A percentile compares a stretch with the other conserved stretches of the same genome.
These are phyloP conservation scores for Diaporthe longicolla DNA, from an alignment of 2,329 filamentous ascomycete species.

Conservation along the genomic window DNA sequence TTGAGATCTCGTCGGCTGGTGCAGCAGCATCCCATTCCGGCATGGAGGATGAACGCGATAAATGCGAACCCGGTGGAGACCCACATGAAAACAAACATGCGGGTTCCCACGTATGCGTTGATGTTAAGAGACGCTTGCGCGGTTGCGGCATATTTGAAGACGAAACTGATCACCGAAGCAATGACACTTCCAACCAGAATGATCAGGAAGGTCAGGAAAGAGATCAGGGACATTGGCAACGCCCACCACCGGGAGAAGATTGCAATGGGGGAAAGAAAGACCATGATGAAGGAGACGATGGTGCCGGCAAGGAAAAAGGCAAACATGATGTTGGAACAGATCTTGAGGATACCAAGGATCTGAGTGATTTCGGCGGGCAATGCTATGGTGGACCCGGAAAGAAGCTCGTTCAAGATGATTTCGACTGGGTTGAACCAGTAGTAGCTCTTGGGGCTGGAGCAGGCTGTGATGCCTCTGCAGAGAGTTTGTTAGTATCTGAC, in stretches of 20 bases:
- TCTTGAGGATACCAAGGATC: conserved; percentile 80
- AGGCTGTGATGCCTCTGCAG: conserved; percentile 80
- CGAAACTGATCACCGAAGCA: conserved; percentile 86
- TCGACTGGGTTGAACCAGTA: conserved; percentile 95
- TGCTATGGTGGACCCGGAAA: conserved; percentile 86
- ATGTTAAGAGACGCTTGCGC: conserved; percentile 83
- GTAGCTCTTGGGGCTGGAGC: conserved; percentile 76
- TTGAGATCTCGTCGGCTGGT: conserved; percentile 67
- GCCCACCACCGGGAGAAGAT: conserved; percentile 71
- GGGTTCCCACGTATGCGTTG: conserved; percentile 74
- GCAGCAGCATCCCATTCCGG: conserved; percentile 85
- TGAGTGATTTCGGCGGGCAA: conserved; percentile 81
- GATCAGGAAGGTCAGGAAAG: conserved; percentile 76
- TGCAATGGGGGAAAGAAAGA: conserved; percentile 74
- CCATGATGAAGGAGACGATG: conserved; percentile 78
- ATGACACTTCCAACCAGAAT: conserved; percentile 80
- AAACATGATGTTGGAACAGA: conserved; percentile 89
- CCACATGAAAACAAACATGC: conserved; percentile 94
- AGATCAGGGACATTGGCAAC: conserved; percentile 76
- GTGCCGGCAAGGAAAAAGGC: conserved; percentile 83
- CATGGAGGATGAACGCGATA: conserved; percentile 80
- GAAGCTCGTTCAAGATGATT: conserved; percentile 83
- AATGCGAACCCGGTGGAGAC: conserved; percentile 77
- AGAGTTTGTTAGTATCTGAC: conserved; percentile 57
- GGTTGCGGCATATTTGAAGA: conserved; percentile 83